These are phyloP conservation scores for Verticillium albo-atrum DNA, from an alignment of 2,329 filamentous ascomycete genomes.

Conservation along the genomic window DNA sequence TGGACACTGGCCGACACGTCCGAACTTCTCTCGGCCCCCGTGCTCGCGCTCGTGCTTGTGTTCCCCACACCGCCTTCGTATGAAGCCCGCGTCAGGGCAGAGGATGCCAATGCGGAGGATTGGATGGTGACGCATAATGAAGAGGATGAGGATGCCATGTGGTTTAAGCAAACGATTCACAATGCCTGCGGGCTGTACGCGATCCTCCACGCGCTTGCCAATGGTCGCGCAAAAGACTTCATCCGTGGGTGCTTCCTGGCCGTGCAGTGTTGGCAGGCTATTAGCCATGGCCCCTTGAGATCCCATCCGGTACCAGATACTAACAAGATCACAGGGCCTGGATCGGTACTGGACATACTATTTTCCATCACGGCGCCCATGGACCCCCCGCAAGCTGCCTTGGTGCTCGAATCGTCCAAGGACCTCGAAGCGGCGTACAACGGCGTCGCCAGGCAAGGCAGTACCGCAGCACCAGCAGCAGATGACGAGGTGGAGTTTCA, in stretches of 20 bases:
- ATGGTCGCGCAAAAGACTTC: constrained; percentile 34
- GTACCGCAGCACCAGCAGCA: constrained; percentile 57
- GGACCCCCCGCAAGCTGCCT: constrained; percentile 49
- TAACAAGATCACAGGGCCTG: constrained; percentile 3
- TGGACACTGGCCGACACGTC: constrained; percentile 65
- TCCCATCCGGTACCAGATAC: not conserved
- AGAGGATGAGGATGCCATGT: constrained; percentile 57
- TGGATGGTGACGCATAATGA: constrained; percentile 26
- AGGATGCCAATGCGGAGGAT: constrained; percentile 7
- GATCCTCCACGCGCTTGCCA: constrained; percentile 59
- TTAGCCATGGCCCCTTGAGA: not conserved
- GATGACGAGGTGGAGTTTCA: constrained; percentile 64
- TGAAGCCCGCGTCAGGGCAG: constrained; percentile 44
- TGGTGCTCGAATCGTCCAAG: constrained; percentile 60
- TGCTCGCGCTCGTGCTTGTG: constrained; percentile 63
- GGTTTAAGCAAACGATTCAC: constrained; percentile 69
- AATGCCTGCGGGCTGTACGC: constrained; percentile 69
- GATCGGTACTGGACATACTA: constrained; percentile 40
- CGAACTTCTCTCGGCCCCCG: constrained; percentile 59
- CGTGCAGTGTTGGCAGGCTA: no score
- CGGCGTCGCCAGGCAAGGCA: constrained; percentile 55
- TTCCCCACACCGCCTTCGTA: constrained; percentile 61
- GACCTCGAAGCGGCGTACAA: constrained; percentile 61
- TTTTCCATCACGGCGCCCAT: constrained; percentile 58
- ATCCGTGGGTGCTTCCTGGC: constrained; percentile 37